phyloP scores from a whole-genome alignment of 352 stramenopile genomes.

The Pythium monospermum region DNA sequence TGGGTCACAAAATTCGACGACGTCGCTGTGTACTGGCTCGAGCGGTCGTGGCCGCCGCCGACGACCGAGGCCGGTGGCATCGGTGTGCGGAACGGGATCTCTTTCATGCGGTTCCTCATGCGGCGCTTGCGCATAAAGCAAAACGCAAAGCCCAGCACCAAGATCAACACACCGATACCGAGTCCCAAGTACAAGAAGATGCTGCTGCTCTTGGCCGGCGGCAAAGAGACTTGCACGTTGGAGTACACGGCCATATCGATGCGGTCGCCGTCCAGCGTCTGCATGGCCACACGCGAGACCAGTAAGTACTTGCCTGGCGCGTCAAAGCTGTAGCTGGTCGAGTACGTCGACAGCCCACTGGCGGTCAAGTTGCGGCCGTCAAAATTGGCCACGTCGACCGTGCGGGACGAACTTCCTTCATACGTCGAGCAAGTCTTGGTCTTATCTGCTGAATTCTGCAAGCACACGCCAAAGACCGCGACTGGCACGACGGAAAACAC shows the following conservation, averaged over 20 bases:
- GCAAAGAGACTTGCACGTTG: constrained; percentile 51
- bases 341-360: constrained; percentile 45
- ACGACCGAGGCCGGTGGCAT: constrained; percentile 21
- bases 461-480: constrained; percentile 65
- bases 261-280: constrained; percentile 61
- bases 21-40: constrained; percentile 53
- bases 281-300: constrained; percentile 65
- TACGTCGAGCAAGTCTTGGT: constrained; percentile 65
- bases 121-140: constrained; percentile 67
- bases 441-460: constrained; percentile 36
- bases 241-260: constrained; percentile 84
- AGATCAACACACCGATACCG: constrained; percentile 56
- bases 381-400: constrained; percentile 44
- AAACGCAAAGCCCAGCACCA: constrained; percentile 59
- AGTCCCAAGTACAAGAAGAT: constrained; percentile 72
- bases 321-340: constrained; percentile 47
- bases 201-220: constrained; percentile 35
- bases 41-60: constrained; percentile 27
- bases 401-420: constrained; percentile 45
- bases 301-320: constrained; percentile 59
- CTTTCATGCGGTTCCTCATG: constrained; percentile 52
- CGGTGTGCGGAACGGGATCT: constrained; percentile 71
- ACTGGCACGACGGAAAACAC: constrained; percentile 65
- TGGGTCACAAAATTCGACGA: constrained; percentile 68
- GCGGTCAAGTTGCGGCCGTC: constrained; percentile 64